Evolutionary conservation across 148 eudicot species (phyloP), one percentile per base, ranked within the genome.

Genomic region (Silene conica): DNA sequence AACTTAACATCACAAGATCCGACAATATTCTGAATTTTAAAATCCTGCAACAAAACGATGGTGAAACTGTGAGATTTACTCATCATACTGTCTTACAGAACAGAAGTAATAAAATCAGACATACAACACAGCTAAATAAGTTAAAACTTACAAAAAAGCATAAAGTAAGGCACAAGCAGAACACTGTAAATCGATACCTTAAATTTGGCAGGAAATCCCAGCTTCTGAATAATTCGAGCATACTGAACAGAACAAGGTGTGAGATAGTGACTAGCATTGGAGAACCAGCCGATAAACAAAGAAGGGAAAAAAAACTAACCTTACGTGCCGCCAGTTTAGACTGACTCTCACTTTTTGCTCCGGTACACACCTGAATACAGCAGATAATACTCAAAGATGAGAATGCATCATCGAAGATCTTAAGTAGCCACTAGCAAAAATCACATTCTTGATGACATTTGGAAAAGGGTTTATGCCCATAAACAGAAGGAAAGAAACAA

Each of bases 1-100:
- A 92, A 92, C 77, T 92, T 92, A 26, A 92, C 97, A 80, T 89
- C 93, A 85, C 96, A 90, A 4, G 96, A 92, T 21, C 90, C 90
- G 28, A 92, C 96, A 21, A 93, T 92, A 72, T 92, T 92, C 76
- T 92, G 97, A 70, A 92, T 88, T 83, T 92, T 92, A 79, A 92
- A 92, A 82, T 92, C 97, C 97, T 92, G 71, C 74, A 73, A 81
- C 61, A 28, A 55, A 20, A 8, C 55, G 50, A 46, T 23, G 58
- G 19, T 48, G 18, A 22, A 45, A 64, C 22, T 15, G 50, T 31
- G 48, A 72, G 74, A 43, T 20, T 74, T 28, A 13, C 16, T 70
- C 18, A 25, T 25, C 19, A 16, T 18, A 65, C 8, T 19, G 6
- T 0, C 14, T 2, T 21, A 26, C 16, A 23, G 2, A 13, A 1